A percentile compares a stretch with the other conserved stretches of the same genome.
Evolutionary conservation across 306 rosid species (phyloP).

Genomic region (Glycine latifolia): DNA sequence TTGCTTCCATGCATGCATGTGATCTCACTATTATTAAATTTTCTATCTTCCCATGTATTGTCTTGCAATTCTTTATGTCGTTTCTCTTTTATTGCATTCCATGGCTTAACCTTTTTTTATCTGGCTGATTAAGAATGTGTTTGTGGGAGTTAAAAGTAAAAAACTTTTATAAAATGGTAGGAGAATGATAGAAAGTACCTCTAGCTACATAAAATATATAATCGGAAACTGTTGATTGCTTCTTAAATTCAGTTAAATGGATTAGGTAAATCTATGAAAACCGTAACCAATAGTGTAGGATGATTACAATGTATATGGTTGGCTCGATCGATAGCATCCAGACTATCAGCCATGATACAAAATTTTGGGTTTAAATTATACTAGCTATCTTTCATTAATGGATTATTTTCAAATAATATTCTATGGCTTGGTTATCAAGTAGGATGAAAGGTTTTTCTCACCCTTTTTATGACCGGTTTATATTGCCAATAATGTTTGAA

Average conservation of each 20-base stretch:
- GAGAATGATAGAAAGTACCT: not conserved
- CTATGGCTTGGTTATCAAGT: not conserved
- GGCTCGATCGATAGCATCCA: not conserved
- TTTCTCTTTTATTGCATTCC: not conserved
- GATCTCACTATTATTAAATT: slow-evolving; percentile 9
- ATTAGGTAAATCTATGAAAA: not conserved
- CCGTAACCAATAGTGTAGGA: not conserved
- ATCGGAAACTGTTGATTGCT: not conserved
- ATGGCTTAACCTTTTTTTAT: not conserved
- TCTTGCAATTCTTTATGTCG: slow-evolving; percentile 8
- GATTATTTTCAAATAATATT: not conserved
- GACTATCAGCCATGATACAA: not conserved
- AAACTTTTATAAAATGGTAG: not conserved
- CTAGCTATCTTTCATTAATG: not conserved
- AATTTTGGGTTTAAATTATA: not conserved
- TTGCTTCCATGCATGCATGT: slow-evolving; percentile 25
- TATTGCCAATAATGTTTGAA: no score
- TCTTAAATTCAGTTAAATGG: slow-evolving; percentile 11
- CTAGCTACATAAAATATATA: not conserved
- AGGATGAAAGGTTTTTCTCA: no score
- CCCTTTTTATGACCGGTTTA: no score
- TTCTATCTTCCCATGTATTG: not conserved
- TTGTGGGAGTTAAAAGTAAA: not conserved
- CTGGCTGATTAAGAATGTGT: slow-evolving; percentile 1
- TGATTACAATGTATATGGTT: not conserved